phyloP scores from a whole-genome alignment of 306 rosid genomes.

The Begonia loranthoides region DNA sequence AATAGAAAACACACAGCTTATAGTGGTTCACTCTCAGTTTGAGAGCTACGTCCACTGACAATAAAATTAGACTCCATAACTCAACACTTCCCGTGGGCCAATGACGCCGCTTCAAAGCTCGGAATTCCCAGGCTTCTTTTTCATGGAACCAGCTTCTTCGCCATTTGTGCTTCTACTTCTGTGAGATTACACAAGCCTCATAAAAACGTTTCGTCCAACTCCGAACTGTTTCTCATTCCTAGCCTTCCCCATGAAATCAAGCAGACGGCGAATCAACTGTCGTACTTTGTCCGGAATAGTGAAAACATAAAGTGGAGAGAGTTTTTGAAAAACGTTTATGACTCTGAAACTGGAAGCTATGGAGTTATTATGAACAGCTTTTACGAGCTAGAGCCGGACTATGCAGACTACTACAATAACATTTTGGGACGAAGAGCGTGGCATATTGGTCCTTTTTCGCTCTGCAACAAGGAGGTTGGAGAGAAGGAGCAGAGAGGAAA shows the following conservation, averaged over 20 bases:
- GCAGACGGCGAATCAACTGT: constrained; percentile 9
- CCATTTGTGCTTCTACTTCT: constrained; percentile 8
- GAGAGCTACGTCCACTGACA: no score
- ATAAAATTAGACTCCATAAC: no score
- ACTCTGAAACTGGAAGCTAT: background rate
- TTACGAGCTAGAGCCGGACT: no score
- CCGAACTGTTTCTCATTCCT: constrained; percentile 17
- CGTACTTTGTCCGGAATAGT: background rate
- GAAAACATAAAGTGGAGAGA: no score
- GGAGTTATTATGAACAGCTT: no score
- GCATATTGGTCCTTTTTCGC: constrained; percentile 50
- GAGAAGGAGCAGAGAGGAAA: constrained; percentile 11
- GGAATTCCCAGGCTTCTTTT: constrained; percentile 28
- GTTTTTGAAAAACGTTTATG: background rate
- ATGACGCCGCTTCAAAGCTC: constrained; percentile 12
- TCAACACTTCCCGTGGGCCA: constrained; percentile 27
- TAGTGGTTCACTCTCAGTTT: no score
- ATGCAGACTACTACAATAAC: constrained; percentile 9
- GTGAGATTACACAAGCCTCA: constrained; percentile 5
- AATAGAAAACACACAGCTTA: no score
- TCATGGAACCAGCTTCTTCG: constrained; percentile 16
- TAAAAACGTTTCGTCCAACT: constrained; percentile 15
- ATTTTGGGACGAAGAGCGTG: constrained; percentile 31
- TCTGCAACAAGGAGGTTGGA: constrained; percentile 7
- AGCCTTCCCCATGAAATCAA: constrained; percentile 16